Evolutionary conservation across 805 yeast genomes (phyloP), one percentile per base, ranked within the genome.

Genomic region (Scheffersomyces spartinae): DNA sequence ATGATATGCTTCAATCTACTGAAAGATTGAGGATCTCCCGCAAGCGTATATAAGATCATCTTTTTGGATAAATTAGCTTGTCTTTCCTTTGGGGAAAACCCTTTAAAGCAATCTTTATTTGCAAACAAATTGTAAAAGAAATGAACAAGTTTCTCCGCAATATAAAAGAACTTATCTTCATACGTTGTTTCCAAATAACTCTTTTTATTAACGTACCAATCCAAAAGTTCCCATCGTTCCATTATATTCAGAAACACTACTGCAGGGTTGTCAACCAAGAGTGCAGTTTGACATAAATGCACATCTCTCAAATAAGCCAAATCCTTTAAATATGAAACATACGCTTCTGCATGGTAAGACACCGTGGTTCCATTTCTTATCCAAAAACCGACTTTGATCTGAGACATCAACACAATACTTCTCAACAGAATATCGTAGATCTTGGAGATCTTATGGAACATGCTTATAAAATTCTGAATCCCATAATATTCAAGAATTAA

Each of bases 341-440:
- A 72, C 9, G 64, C 49, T 1, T 64, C 43, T 0, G 74, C 66
- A 35, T 71, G 73, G 21, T 64, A 57, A 4, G 70, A 46, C 2
- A 64, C 68, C 5, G 68, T 59, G 26, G 55, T 41, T 12, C 91
- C 91, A 40, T 79, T 79, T 50, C 88, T 64, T 3, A 79, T 66
- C 91, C 91, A 79, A 33, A 68, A 71, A 1, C 80, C 80, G 2
- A 68, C 52, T 17, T 64, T 64, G 3, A 76, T 68, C 39, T 79
- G 88, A 3, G 74, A 51, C 11, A 68, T 62, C 16, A 77, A 51
- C 1, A 75, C 84, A 17, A 74, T 52, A 9, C 76, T 64, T 43
- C 79, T 61, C 25, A 79, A 44, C 0, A 78, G 62, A 26, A 64
- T 55, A 43, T 76, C 84, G 0, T 79, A 59, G 10, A 74, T 55